A percentile compares a stretch with the other conserved stretches of the same genome.
These are phyloP conservation scores for Hypoxylon sp. DNA, from an alignment of 2,329 filamentous ascomycete genomes.

Conservation along the genomic window DNA sequence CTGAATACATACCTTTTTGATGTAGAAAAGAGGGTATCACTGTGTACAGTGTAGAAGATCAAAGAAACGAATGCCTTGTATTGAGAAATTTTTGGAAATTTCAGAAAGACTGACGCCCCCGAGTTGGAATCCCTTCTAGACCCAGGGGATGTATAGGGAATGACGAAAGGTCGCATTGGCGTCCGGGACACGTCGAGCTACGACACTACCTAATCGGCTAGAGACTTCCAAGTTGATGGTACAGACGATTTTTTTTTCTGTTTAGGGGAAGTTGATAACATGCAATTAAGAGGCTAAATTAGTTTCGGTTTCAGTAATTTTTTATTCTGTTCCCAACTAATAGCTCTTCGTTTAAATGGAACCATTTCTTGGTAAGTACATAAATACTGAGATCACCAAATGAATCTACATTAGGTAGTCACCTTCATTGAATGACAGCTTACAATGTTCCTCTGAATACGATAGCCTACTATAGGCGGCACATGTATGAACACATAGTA, in stretches of 20 bases:
- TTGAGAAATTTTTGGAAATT: slow-evolving; percentile 24
- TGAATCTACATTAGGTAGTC: neutral
- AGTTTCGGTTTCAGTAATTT: neutral
- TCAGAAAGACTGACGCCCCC: slow-evolving; percentile 28
- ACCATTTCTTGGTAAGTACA: neutral
- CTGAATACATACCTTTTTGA: slow-evolving; percentile 10
- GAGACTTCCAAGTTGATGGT: slow-evolving; percentile 11
- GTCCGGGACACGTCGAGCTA: slow-evolving; percentile 30
- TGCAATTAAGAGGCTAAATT: slow-evolving; percentile 13
- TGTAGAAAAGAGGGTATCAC: slow-evolving; percentile 30
- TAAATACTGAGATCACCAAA: neutral
- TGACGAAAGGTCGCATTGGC: slow-evolving; percentile 42
- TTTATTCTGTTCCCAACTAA: neutral
- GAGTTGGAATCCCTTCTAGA: slow-evolving; percentile 33
- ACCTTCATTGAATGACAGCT: neutral
- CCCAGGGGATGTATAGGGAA: slow-evolving; percentile 28
- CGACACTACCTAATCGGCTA: slow-evolving; percentile 21
- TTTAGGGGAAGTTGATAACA: slow-evolving; percentile 17
- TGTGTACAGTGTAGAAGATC: slow-evolving; percentile 20
- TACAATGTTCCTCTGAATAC: neutral
- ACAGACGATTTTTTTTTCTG: slow-evolving; percentile 13
- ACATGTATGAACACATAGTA: neutral
- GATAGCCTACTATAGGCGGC: slow-evolving; percentile 11
- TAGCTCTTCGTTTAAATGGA: neutral
- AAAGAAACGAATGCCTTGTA: slow-evolving; percentile 37